A percentile compares a stretch with the other conserved stretches of the same genome.
phyloP scores from a whole-genome alignment of 2,329 filamentous ascomycete genomes.

The Xylaria sp. region DNA sequence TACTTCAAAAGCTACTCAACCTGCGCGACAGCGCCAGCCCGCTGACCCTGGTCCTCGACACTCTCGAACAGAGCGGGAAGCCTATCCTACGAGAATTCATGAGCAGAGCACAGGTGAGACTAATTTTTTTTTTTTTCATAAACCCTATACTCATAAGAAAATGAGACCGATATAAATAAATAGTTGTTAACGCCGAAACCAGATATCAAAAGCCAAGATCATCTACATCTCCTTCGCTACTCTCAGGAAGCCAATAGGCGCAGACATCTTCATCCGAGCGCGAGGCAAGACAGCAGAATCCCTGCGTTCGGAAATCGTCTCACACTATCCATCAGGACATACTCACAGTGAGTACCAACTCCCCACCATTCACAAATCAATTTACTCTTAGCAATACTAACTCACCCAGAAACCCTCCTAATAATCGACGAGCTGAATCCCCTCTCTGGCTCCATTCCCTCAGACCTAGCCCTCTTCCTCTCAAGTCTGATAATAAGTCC shows the following conservation, averaged over 20 bases:
- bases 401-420: constrained; percentile 72
- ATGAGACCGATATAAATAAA: background rate
- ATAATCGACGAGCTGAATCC: constrained; percentile 83
- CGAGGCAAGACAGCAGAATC: constrained; percentile 66
- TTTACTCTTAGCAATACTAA: constrained; percentile 7
- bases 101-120: constrained; percentile 73
- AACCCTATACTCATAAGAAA: background rate
- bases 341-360: constrained; percentile 55
- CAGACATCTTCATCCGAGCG: constrained; percentile 74
- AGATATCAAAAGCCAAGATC: constrained; percentile 74
- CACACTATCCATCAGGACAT: constrained; percentile 58
- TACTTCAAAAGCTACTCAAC: constrained; percentile 84
- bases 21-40: constrained; percentile 83
- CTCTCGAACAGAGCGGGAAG: constrained; percentile 80
- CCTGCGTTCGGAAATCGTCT: constrained; percentile 69
- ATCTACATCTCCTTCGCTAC: constrained; percentile 84
- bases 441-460: constrained; percentile 64
- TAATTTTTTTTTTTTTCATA: background rate
- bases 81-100: constrained; percentile 79
- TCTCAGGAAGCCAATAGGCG: constrained; percentile 69
- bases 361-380: background rate
- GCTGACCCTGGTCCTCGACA: constrained; percentile 86
- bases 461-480: constrained; percentile 74
- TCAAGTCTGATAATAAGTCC: constrained; percentile 74
- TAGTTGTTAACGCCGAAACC: constrained; percentile 14